Conservation (phyloP, 2,329 filamentous ascomycete species). For the Ophiocordyceps camponoti-floridani region DNA sequence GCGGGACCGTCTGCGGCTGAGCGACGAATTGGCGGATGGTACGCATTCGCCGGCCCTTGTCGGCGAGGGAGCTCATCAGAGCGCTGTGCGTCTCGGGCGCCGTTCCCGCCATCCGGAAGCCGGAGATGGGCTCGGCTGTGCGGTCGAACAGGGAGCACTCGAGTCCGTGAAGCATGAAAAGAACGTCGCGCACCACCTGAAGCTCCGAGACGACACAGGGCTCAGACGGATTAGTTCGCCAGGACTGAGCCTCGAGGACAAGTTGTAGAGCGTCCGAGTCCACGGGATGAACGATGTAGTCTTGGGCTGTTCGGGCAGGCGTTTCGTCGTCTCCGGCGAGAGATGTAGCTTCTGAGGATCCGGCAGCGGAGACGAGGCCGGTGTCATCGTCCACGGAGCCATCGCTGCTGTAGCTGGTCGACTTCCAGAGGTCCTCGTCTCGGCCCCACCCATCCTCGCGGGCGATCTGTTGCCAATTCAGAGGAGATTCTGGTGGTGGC, state of each 20-base stretch:
- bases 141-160: slow-evolving; percentile 51
- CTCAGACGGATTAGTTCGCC: slow-evolving; percentile 13
- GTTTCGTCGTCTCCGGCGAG: slow-evolving; percentile 13
- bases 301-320: slow-evolving; percentile 9
- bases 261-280: slow-evolving; percentile 13
- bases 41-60: slow-evolving; percentile 25
- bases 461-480: slow-evolving; percentile 69
- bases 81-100: slow-evolving; percentile 31
- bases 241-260: slow-evolving; percentile 16
- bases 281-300: slow-evolving; percentile 17
- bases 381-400: slow-evolving; percentile 38
- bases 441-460: slow-evolving; percentile 55
- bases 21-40: slow-evolving; percentile 26
- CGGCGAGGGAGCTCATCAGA: slow-evolving; percentile 26
- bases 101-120: slow-evolving; percentile 28
- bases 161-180: slow-evolving; percentile 74
- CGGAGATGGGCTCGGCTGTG: slow-evolving; percentile 18
- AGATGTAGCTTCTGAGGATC: slow-evolving; percentile 18
- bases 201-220: slow-evolving; percentile 46
- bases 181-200: slow-evolving; percentile 54
- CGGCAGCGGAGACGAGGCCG: slow-evolving; percentile 16
- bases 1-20: slow-evolving; percentile 29
- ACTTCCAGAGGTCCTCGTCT: slow-evolving; percentile 51
- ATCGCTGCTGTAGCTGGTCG: slow-evolving; percentile 47
- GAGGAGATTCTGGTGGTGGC: slow-evolving; percentile 22